Conservation (phyloP, 208 protist species). For the Phytomonas francai region DNA sequence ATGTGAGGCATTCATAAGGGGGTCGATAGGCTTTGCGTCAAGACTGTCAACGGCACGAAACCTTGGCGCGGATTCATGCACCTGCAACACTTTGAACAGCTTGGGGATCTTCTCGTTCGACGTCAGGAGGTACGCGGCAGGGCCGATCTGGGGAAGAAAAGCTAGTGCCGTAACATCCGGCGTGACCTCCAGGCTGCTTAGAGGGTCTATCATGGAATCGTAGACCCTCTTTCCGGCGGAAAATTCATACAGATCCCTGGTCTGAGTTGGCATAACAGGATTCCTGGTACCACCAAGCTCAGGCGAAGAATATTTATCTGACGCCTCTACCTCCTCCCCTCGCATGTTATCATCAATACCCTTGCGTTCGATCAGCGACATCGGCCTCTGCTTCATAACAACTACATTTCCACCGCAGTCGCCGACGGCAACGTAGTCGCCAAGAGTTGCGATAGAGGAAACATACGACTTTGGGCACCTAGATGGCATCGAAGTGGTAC, state of each 20-base stretch:
- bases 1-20: slow-evolving; percentile 30
- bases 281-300: neutral
- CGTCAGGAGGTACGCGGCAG: slow-evolving; percentile 60
- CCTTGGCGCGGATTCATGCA: slow-evolving; percentile 44
- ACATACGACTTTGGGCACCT: slow-evolving; percentile 27
- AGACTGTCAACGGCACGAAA: slow-evolving; percentile 69
- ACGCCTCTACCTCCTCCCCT: slow-evolving; percentile 13
- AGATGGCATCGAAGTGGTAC: neutral
- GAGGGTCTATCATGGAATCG: slow-evolving; percentile 74
- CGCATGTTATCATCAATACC: slow-evolving; percentile 18
- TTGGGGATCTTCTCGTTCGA: slow-evolving; percentile 85
- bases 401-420: slow-evolving; percentile 65
- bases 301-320: neutral
- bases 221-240: slow-evolving; percentile 64
- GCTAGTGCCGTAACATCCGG: slow-evolving; percentile 63
- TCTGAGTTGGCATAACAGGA: slow-evolving; percentile 12
- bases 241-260: slow-evolving; percentile 50
- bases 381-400: slow-evolving; percentile 51
- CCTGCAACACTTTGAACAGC: slow-evolving; percentile 72
- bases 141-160: slow-evolving; percentile 57
- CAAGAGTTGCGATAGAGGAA: slow-evolving; percentile 52
- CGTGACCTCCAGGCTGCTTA: slow-evolving; percentile 79
- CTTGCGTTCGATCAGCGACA: slow-evolving; percentile 14
- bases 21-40: slow-evolving; percentile 34
- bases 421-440: slow-evolving; percentile 68